These are phyloP conservation scores for Nicotiana benthamiana DNA, from an alignment of 257 asterid species.

Conservation along the genomic window DNA sequence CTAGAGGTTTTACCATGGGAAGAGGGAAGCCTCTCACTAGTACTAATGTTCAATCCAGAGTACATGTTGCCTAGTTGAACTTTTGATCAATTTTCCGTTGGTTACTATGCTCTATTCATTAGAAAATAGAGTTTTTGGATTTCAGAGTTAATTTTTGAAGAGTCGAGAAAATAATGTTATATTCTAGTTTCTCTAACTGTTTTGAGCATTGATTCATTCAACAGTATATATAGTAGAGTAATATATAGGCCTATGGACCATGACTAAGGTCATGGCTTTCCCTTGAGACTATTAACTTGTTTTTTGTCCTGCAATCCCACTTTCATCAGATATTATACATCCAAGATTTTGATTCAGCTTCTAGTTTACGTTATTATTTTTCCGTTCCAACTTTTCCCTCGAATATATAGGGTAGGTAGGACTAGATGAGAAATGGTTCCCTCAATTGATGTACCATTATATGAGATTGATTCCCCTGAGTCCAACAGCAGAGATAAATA, in stretches of 20 bases:
- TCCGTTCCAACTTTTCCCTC: too few relatives aligned
- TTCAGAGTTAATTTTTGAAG: background rate
- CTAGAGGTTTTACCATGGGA: conserved; percentile 92
- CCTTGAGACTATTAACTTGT: background rate
- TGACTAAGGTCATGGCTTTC: background rate
- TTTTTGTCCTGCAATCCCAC: background rate
- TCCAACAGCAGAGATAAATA: too few relatives aligned
- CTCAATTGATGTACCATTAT: too few relatives aligned
- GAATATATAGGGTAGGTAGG: too few relatives aligned
- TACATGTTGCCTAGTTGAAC: conserved; percentile 11
- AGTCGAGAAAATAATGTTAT: background rate
- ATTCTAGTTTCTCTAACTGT: background rate
- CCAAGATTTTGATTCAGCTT: background rate
- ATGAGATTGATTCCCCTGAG: too few relatives aligned
- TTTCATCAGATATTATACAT: background rate
- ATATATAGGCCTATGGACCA: background rate
- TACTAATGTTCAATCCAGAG: conserved; percentile 25
- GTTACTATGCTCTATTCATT: background rate
- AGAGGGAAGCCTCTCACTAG: conserved; percentile 65
- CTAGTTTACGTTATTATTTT: background rate
- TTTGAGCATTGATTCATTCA: background rate
- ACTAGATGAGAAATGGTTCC: too few relatives aligned
- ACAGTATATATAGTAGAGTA: background rate
- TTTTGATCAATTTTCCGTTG: background rate
- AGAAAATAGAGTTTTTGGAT: background rate